These are phyloP conservation scores for Pichia cabralensis DNA, from an alignment of 805 yeast genomes.

Conservation along the genomic window DNA sequence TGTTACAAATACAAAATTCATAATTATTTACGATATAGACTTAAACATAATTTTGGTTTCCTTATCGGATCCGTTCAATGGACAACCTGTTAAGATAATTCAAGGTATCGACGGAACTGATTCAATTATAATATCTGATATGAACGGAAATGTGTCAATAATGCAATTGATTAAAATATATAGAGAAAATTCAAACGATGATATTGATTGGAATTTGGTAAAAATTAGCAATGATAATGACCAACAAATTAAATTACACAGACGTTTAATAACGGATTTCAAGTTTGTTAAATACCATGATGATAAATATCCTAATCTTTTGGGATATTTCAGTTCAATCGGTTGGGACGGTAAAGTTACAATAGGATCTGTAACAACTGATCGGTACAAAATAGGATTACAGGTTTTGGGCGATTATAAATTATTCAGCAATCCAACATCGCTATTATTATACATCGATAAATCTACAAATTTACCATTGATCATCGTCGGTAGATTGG, in stretches of 20 bases:
- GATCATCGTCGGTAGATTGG: conserved; percentile 47
- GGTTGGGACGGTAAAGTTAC: conserved; percentile 50
- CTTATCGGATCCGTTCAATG: conserved; percentile 11
- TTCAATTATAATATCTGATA: conserved; percentile 22
- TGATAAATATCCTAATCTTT: conserved; percentile 1
- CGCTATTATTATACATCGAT: conserved; percentile 30
- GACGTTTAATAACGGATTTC: conserved; percentile 20
- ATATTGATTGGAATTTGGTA: conserved; percentile 1
- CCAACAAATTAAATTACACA: conserved; percentile 18
- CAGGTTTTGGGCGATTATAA: conserved; percentile 22
- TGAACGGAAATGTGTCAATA: conserved; percentile 21
- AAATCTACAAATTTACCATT: conserved; percentile 22
- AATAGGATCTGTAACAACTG: conserved; percentile 20
- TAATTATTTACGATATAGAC: conserved; percentile 20
- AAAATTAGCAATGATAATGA: not conserved
- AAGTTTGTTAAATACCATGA: conserved; percentile 7
- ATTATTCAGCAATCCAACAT: conserved; percentile 41
- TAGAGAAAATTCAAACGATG: not conserved
- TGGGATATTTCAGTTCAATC: conserved; percentile 37
- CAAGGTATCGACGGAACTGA: conserved; percentile 15
- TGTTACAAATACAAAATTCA: conserved; percentile 19
- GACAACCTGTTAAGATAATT: conserved; percentile 15
- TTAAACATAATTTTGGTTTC: conserved; percentile 8
- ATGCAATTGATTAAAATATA: not conserved
- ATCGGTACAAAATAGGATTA: conserved; percentile 11